These are phyloP conservation scores for Aspergillus campestris DNA, from an alignment of 495 filamentous ascomycete genomes.

Conservation along the genomic window DNA sequence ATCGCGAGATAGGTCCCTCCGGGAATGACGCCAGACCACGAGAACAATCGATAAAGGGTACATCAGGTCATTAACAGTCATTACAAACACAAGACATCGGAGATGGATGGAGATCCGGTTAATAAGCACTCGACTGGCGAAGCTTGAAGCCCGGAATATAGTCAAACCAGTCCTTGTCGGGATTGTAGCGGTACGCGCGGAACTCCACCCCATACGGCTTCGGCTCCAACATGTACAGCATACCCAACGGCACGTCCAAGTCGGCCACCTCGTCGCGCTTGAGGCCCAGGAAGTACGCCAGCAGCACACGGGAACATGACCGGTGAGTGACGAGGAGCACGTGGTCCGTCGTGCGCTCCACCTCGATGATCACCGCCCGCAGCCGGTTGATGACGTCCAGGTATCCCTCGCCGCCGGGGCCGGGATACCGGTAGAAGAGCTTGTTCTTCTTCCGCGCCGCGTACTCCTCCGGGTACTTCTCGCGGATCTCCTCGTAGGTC, in stretches of 20 bases:
- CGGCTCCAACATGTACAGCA: conserved; percentile 88
- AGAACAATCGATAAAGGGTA: not conserved
- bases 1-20: too few relatives aligned
- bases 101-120: not conserved
- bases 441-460: conserved; percentile 67
- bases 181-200: conserved; percentile 84
- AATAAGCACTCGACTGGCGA: conserved; percentile 35
- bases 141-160: conserved; percentile 69
- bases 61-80: conserved; percentile 14
- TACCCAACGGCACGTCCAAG: conserved; percentile 84
- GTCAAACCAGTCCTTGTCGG: conserved; percentile 68
- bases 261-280: conserved; percentile 84
- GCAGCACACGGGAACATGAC: conserved; percentile 79
- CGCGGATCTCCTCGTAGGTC: conserved; percentile 84
- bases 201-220: conserved; percentile 98
- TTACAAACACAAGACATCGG: not conserved
- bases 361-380: conserved; percentile 90
- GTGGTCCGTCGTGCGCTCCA: conserved; percentile 94
- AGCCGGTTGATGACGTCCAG: conserved; percentile 94
- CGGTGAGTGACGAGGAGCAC: conserved; percentile 85
- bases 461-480: conserved; percentile 68
- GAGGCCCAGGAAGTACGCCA: conserved; percentile 92
- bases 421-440: conserved; percentile 88
- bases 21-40: not conserved
- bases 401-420: conserved; percentile 91